Evolutionary conservation across 176 grass and related monocot genomes (phyloP).

Genomic region (Eleusine indica): DNA sequence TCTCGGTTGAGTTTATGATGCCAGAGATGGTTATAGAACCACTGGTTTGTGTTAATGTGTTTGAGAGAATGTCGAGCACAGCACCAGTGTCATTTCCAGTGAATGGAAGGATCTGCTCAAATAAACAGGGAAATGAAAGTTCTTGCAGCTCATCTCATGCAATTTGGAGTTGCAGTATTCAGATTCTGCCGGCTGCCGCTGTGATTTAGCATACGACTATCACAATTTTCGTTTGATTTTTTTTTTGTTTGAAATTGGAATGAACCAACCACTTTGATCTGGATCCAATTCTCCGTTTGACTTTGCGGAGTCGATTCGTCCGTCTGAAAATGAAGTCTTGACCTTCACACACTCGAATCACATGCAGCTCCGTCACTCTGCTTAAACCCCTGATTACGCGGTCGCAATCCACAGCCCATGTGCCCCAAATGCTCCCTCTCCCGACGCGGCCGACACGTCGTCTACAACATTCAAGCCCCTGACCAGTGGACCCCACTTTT

Average conservation of each 20-base stretch:
- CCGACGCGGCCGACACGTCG: slow-evolving; percentile 6
- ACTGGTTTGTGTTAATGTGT: neutral
- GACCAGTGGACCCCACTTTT: fast-evolving
- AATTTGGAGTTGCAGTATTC: neutral
- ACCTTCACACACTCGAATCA: slow-evolving; percentile 16
- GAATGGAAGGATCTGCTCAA: neutral
- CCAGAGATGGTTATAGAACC: slow-evolving; percentile 8
- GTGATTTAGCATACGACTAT: too few species aligned
- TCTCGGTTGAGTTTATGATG: neutral
- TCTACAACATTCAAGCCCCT: neutral
- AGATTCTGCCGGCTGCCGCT: too few species aligned
- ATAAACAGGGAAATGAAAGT: neutral
- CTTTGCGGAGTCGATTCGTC: neutral
- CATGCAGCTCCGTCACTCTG: slow-evolving; percentile 28
- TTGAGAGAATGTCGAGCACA: neutral
- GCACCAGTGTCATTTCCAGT: too few species aligned
- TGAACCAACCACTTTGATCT: neutral
- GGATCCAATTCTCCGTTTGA: slow-evolving; percentile 3
- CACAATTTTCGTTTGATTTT: neutral
- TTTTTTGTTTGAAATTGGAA: neutral
- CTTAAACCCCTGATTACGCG: slow-evolving; percentile 40
- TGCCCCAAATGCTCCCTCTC: neutral
- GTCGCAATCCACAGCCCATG: slow-evolving; percentile 52
- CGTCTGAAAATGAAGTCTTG: slow-evolving; percentile 24
- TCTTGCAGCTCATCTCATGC: neutral